Conservation (phyloP, 2,329 filamentous ascomycete genomes). For the Dothidotthia symphoricarpi region DNA sequence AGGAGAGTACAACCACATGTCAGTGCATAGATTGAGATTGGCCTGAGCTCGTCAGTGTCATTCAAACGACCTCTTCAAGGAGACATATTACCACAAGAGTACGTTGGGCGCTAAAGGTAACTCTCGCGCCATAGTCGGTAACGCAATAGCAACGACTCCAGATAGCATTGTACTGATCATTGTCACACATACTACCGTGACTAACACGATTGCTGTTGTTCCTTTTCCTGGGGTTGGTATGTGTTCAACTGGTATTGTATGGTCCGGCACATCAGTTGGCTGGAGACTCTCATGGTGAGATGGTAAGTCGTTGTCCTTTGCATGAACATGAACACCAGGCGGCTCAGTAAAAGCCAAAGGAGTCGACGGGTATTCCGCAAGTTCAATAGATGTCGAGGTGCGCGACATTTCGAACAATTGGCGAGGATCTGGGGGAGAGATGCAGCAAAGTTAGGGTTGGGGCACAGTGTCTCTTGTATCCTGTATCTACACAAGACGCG, state of each 20-base stretch:
- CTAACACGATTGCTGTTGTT: constrained; percentile 29
- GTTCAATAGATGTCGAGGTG: constrained; percentile 28
- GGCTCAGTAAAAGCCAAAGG: constrained; percentile 14
- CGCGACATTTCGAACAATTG: constrained; percentile 21
- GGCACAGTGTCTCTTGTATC: too few relatives aligned
- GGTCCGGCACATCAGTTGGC: constrained; percentile 11
- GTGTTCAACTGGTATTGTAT: constrained; percentile 15
- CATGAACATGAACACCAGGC: constrained; percentile 10
- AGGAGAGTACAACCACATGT: constrained; percentile 53
- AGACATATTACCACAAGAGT: constrained; percentile 26
- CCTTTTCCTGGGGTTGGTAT: constrained; percentile 18
- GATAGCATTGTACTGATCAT: constrained; percentile 30
- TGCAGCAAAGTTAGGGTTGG: not conserved
- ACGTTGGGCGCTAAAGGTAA: constrained; percentile 24
- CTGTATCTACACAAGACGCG: too few relatives aligned
- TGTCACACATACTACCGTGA: constrained; percentile 29
- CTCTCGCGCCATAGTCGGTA: constrained; percentile 45
- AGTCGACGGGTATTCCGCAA: constrained; percentile 15
- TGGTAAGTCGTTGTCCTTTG: constrained; percentile 12
- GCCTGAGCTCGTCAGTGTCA: constrained; percentile 25
- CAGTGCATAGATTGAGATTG: constrained; percentile 41
- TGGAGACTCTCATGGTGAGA: constrained; percentile 10
- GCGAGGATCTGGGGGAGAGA: not conserved
- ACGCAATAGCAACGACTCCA: constrained; percentile 44
- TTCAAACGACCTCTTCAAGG: not conserved